Base-by-base conservation (phyloP, 495 filamentous ascomycete genomes). In the Halenospora varia region DNA sequence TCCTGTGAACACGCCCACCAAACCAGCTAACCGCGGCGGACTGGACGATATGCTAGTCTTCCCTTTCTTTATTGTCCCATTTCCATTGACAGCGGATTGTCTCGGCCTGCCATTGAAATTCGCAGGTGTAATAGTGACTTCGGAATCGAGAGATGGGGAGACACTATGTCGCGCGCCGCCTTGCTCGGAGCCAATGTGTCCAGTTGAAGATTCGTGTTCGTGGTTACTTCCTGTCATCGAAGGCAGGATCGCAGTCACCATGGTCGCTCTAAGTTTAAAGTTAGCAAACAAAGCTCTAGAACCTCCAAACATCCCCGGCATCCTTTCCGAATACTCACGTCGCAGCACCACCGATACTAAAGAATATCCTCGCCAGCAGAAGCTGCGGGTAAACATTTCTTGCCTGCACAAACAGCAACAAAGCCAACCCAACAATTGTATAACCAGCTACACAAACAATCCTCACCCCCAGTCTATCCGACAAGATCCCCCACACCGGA, bases 221-320 rank as follows among this genome's bases (percentile, higher is more conserved):
- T 35, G 40, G 18, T 55, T 53, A 13, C 35, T 51, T 4, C 59
- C 79, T 17, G 90, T 92, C 68, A 98, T 89, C 4, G 88, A 86
- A 1, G 94, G 95, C 17, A 97, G 77, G 23, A 95, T 89, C 0
- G 94, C 94, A 3, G 95, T 97, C 25, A 99, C 94, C 94, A 99
- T 99, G 1, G 95, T 97, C 23, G 91, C 79, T 9, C 81, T 84
- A 55, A 39, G 22, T 49, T 22, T 35, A 18, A 44, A 15, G 24
- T 35, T 26, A 23, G 25, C 51, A 46, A 48, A 23, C 48, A 40
- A 53, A 15, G n/a, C 2, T 18, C 22, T 29, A 18, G 23, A 22
- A 35, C 35, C 23, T 25, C n/a, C 15, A 25, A 17, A 25, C 6
- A 24, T 53, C 1, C 50, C 2, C 25, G 18, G n/a, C 2, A 22